A percentile compares a stretch with the other conserved stretches of the same genome.
Evolutionary conservation across 768 basidiomycete genomes (phyloP).

Genomic region (Coprinellus aureogranulatus): DNA sequence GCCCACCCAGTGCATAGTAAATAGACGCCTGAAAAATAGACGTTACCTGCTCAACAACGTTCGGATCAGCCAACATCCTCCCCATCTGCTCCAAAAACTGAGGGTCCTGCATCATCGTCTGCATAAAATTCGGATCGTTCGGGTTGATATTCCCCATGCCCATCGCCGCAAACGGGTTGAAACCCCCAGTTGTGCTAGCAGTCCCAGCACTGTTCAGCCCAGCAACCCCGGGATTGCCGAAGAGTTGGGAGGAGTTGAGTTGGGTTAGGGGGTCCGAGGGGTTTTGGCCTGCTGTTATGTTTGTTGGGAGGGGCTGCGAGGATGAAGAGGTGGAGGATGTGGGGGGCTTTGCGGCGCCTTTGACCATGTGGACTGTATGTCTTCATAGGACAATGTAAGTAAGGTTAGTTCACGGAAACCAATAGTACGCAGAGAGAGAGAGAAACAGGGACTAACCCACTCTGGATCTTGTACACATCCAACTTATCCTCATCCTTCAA

Average conservation of each 20-base stretch:
- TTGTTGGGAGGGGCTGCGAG: slow-evolving; percentile 62
- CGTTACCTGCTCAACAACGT: slow-evolving; percentile 44
- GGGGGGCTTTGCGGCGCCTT: slow-evolving; percentile 62
- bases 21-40: no score
- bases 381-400: no score
- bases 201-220: no score
- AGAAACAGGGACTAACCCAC: slow-evolving; percentile 29
- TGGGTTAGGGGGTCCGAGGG: slow-evolving; percentile 82
- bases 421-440: no score
- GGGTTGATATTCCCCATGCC: slow-evolving; percentile 36
- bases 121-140: slow-evolving; percentile 48
- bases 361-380: slow-evolving; percentile 94
- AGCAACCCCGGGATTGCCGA: slow-evolving; percentile 66
- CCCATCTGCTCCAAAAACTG: slow-evolving; percentile 89
- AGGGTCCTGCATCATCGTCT: slow-evolving; percentile 81
- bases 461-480: slow-evolving; percentile 86
- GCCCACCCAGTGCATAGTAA: no score
- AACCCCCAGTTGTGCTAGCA: slow-evolving; percentile 34
- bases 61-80: slow-evolving; percentile 80
- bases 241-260: slow-evolving; percentile 74
- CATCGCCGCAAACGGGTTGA: slow-evolving; percentile 92
- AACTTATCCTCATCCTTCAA: slow-evolving; percentile 85
- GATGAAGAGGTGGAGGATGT: slow-evolving; percentile 25
- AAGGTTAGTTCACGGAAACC: no score
- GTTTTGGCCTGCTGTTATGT: slow-evolving; percentile 91